Percentiles rank a stretch among this genome's conserved stretches.
Conservation (phyloP, 2,329 filamentous ascomycete genomes). For the Aspergillus fumigatiaffinis region DNA sequence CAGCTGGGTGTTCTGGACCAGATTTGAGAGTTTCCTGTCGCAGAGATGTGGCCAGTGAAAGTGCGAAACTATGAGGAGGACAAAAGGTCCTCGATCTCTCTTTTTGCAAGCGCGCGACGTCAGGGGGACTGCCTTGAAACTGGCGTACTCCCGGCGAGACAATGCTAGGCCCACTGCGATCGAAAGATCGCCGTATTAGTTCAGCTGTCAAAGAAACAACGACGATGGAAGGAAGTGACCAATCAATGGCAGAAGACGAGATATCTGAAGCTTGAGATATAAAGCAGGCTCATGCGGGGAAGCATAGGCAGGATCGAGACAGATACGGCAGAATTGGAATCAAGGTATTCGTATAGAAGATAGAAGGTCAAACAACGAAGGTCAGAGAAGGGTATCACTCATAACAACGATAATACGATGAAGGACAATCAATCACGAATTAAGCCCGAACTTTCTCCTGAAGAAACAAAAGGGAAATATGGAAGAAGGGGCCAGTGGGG, state of each 20-base stretch:
- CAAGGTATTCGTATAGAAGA: not conserved
- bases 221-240: slow-evolving; percentile 10
- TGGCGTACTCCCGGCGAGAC: not conserved
- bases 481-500: slow-evolving; percentile 10
- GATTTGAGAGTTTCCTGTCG: not conserved
- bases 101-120: not conserved
- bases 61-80: not conserved
- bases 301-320: not conserved
- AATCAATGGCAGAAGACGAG: not conserved
- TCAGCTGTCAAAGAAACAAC: slow-evolving; percentile 5
- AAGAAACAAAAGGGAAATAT: slow-evolving; percentile 1
- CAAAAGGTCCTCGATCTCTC: not conserved
- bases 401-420: not conserved
- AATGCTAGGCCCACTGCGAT: not conserved
- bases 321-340: not conserved
- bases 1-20: not conserved
- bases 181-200: not conserved
- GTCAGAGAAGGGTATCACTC: not conserved
- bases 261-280: not conserved
- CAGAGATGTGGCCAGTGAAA: not conserved
- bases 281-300: not conserved
- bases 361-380: slow-evolving; percentile 4
- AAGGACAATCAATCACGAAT: not conserved
- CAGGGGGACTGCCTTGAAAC: not conserved
- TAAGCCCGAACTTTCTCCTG: not conserved